phyloP scores from a whole-genome alignment of 1,139 yeast genomes.

The Suzukiozyma palmioleophila region DNA sequence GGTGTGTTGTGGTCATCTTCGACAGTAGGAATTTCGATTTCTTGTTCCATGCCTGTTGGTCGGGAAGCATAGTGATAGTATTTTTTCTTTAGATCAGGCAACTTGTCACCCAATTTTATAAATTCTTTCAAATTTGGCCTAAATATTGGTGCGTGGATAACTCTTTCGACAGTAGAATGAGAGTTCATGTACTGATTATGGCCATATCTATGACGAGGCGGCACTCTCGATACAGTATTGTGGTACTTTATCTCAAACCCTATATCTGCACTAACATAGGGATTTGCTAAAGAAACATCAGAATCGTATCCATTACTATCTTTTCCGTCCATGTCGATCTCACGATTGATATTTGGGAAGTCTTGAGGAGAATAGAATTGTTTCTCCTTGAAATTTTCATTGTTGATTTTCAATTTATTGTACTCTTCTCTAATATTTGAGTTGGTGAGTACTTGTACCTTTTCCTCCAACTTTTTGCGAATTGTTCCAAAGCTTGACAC shows the following conservation, averaged over 20 bases:
- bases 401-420: constrained; percentile 13
- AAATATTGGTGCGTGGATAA: constrained; percentile 25
- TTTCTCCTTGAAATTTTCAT: constrained; percentile 11
- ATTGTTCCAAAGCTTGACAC: constrained; percentile 49
- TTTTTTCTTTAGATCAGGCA: constrained; percentile 26
- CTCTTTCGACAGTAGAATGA: constrained; percentile 4
- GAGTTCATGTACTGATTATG: neutral
- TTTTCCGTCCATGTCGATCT: constrained; percentile 12
- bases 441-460: constrained; percentile 21
- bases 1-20: constrained; percentile 12
- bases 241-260: constrained; percentile 46
- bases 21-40: constrained; percentile 10
- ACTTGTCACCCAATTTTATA: constrained; percentile 22
- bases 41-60: constrained; percentile 13
- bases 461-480: constrained; percentile 50
- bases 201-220: constrained; percentile 3
- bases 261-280: constrained; percentile 44
- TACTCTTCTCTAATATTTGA: constrained; percentile 22
- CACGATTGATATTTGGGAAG: constrained; percentile 22
- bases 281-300: constrained; percentile 50
- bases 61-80: constrained; percentile 29
- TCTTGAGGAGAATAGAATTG: constrained; percentile 27
- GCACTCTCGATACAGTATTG: constrained; percentile 6
- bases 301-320: constrained; percentile 35
- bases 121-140: constrained; percentile 29